A percentile compares a stretch with the other conserved stretches of the same genome.
These are phyloP conservation scores for Haplosporangium sp. DNA, from an alignment of 371 early-diverging fungal species.

Conservation along the genomic window DNA sequence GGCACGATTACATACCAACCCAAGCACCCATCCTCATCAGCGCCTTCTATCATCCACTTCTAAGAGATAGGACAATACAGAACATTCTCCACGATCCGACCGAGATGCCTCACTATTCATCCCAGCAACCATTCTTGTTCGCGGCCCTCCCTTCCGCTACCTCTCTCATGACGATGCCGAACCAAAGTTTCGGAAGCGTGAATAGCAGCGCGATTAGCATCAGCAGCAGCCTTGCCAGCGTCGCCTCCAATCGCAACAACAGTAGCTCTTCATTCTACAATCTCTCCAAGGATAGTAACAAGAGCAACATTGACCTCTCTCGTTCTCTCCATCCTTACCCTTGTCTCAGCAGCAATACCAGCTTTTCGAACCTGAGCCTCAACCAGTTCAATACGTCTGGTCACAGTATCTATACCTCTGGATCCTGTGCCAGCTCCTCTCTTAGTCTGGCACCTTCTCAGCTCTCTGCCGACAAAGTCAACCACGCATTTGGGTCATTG, in stretches of 20 bases:
- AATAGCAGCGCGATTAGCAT: slow-evolving; percentile 16
- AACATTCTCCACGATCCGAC: slow-evolving; percentile 1
- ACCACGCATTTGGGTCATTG: slow-evolving; percentile 47
- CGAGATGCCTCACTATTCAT: slow-evolving; percentile 18
- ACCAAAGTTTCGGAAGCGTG: slow-evolving; percentile 23
- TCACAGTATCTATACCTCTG: slow-evolving; percentile 31
- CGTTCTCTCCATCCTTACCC: slow-evolving; percentile 29
- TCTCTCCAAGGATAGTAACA: slow-evolving; percentile 39
- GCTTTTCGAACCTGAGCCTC: slow-evolving; percentile 17
- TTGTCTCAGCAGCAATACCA: slow-evolving; percentile 23
- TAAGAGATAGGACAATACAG: not conserved
- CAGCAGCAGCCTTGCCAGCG: slow-evolving; percentile 18
- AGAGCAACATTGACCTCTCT: slow-evolving; percentile 34
- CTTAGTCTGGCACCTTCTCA: slow-evolving; percentile 31
- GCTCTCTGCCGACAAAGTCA: slow-evolving; percentile 29
- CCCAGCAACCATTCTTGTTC: slow-evolving; percentile 34
- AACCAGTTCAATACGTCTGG: slow-evolving; percentile 25
- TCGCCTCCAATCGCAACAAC: not conserved
- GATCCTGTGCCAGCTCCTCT: slow-evolving; percentile 25
- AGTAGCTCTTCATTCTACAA: slow-evolving; percentile 34
- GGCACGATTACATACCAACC: slow-evolving; percentile 18
- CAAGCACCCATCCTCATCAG: slow-evolving; percentile 2
- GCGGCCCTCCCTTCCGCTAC: slow-evolving; percentile 37
- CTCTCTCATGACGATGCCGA: not conserved
- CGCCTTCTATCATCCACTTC: not conserved